phyloP scores from a whole-genome alignment of 768 basidiomycete species.

The Royoungia palumana region DNA sequence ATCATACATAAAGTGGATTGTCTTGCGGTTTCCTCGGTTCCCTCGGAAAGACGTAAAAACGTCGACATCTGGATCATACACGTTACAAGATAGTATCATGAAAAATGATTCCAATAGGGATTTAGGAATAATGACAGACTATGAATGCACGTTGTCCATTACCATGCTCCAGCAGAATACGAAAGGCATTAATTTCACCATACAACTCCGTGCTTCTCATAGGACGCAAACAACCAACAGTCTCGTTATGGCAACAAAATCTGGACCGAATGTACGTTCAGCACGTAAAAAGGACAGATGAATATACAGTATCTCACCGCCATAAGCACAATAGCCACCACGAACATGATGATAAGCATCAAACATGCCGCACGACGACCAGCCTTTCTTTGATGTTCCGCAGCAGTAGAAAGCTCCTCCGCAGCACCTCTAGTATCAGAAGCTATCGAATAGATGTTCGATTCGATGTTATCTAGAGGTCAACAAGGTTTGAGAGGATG shows the following conservation, averaged over 20 bases:
- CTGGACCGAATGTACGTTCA: slow-evolving; percentile 10
- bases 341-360: slow-evolving; percentile 82
- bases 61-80: too few species aligned
- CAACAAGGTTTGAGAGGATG: background rate
- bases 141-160: slow-evolving; percentile 13
- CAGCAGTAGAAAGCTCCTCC: slow-evolving; percentile 83
- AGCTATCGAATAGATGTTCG: slow-evolving; percentile 84
- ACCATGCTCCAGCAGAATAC: slow-evolving; percentile 5
- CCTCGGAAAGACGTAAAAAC: too few species aligned
- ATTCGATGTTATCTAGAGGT: slow-evolving; percentile 85
- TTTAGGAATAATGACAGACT: slow-evolving; percentile 28
- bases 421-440: slow-evolving; percentile 79
- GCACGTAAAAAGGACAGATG: background rate
- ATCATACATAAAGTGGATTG: too few species aligned
- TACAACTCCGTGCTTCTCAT: slow-evolving; percentile 2
- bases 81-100: too few species aligned
- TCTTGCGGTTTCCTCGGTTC: too few species aligned
- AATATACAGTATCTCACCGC: slow-evolving; percentile 60
- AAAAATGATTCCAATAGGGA: slow-evolving; percentile 10
- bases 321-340: slow-evolving; percentile 82
- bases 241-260: slow-evolving; percentile 23
- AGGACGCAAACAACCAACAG: background rate
- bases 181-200: slow-evolving; percentile 6
- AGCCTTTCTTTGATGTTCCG: slow-evolving; percentile 92
- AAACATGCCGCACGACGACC: slow-evolving; percentile 88